Evolutionary conservation across 805 yeast species (phyloP), one percentile per base, ranked within the genome.

Genomic region (Zygosaccharomyces siamensis): DNA sequence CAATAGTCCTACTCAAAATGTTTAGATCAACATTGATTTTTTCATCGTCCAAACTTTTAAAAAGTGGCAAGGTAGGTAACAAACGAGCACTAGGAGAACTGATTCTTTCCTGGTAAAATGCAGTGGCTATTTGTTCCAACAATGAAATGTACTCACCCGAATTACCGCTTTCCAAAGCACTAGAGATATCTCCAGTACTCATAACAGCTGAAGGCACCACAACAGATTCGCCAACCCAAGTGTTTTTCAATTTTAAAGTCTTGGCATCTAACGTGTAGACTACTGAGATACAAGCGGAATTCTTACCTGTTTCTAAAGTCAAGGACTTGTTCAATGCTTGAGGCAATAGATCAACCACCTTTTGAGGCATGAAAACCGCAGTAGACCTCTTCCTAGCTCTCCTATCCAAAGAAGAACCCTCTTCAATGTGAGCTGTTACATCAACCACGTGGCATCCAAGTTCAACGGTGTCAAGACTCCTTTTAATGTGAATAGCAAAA

Each of bases 361-460:
- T 73, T 63, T 90, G 96, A 11, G 95, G 93, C 66, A 90, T 76
- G 61, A 83, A 86, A 3, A 92, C 97, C 6, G 96, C 82, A 3
- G 92, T 80, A 1, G 95, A 89, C 64, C 98, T 79, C 71, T 88
- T 89, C 68, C 88, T 86, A 0, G 96, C 86, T 64, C 92, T 89
- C 53, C 90, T 82, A 62, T 93, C 99, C 52, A 92, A 71, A 7
- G 80, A 70, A 0, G 95, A 80, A 12, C 89, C 92, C 36, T 80
- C 84, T 55, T 78, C 80, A 45, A 92, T 68, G 57, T 74, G 87
- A 39, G 81, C 80, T 3, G 95, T 74, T 4, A 85, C 81, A 69
- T 93, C 99, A 28, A 86, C 75, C 40, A 86, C 79, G 66, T 93
- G 98, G 62, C 90, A 82, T 36, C 96, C 96, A 36, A 93, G 69